Base-by-base conservation (phyloP, 805 yeast genomes). In the Debaryomyces tyrocola region DNA sequence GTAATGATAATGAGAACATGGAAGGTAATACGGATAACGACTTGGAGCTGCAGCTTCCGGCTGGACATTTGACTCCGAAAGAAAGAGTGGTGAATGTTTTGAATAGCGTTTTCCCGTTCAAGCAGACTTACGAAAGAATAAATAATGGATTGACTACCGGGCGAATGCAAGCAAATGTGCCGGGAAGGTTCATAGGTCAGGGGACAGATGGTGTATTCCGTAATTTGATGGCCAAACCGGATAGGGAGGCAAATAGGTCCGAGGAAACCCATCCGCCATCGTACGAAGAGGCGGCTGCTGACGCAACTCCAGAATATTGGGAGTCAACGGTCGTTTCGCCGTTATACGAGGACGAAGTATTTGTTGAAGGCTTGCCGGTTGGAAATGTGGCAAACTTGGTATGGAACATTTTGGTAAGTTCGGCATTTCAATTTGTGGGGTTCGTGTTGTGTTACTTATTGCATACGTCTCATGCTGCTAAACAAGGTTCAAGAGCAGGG, bases 381-480 rank as follows among this genome's bases (percentile, higher is more conserved):
- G 99, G 99, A 2, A 87, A 87, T 58, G 63, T 87, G n/a, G 82
- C 95, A 33, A 89, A 88, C 59, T 85, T 91, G 57, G 67, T 88
- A 4, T 92, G 99, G 98, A 92, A 91, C 67, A 75, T 83, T 54
- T 76, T 90, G 54, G 95, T 94, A 2, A 83, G 96, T 20, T 78
- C 89, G n/a, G 85, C 95, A 35, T 94, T 94, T 73, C 97, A 92
- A 66, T 88, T 87, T 63, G 85, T 92, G 28, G 99, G 99, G 3
- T 94, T 94, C 67, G 74, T 94, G 36, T 75, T 92, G 45, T 91
- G 98, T 6, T 94, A 91, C 62, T 70, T 92, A 38, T 73, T 94
- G 45, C 98, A 94, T 66, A 92, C 98, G 0, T 88, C 97, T 2
- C 99, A 94, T 63, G 97, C 98, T 4, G 96, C 97, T 4, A 90